phyloP scores from a whole-genome alignment of 1,284 basidiomycete species.

The Pseudozyma hubeiensis region DNA sequence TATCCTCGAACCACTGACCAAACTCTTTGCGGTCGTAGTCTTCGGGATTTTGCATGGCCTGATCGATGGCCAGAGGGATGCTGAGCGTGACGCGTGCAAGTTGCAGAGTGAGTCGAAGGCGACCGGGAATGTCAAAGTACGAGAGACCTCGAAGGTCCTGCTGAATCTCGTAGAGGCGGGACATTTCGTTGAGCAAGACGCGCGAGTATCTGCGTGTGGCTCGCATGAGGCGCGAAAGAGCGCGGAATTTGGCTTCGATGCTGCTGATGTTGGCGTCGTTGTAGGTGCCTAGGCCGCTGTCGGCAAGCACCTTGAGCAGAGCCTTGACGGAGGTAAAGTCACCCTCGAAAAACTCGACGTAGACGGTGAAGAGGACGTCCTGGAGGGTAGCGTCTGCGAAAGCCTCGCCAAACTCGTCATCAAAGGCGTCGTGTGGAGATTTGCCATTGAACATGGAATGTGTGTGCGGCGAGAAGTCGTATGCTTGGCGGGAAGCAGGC shows the following conservation, averaged over 20 bases:
- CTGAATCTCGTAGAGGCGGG: constrained; percentile 81
- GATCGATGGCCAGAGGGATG: constrained; percentile 81
- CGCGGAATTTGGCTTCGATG: constrained; percentile 68
- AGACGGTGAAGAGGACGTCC: constrained; percentile 78
- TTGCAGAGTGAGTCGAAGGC: constrained; percentile 80
- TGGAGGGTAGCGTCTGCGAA: constrained; percentile 71
- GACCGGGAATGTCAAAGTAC: constrained; percentile 82
- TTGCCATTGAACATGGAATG: constrained; percentile 51
- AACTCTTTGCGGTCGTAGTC: constrained; percentile 42
- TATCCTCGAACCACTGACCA: constrained; percentile 43
- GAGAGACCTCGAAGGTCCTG: constrained; percentile 78
- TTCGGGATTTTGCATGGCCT: constrained; percentile 72
- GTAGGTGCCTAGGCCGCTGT: constrained; percentile 57
- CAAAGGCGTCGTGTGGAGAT: constrained; percentile 43
- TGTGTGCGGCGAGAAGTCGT: constrained; percentile 73
- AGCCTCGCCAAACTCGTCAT: constrained; percentile 50
- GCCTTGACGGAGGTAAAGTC: constrained; percentile 72
- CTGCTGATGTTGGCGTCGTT: constrained; percentile 68
- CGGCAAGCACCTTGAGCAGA: constrained; percentile 72
- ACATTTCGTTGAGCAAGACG: constrained; percentile 79
- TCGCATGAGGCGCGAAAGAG: constrained; percentile 65
- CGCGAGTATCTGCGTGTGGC: constrained; percentile 81
- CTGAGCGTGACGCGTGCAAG: constrained; percentile 82
- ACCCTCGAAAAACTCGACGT: constrained; percentile 84
- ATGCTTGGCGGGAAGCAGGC: constrained; percentile 76